Conservation (phyloP, 2,329 filamentous ascomycete species). For the Magnaporthiopsis rhizophila region DNA sequence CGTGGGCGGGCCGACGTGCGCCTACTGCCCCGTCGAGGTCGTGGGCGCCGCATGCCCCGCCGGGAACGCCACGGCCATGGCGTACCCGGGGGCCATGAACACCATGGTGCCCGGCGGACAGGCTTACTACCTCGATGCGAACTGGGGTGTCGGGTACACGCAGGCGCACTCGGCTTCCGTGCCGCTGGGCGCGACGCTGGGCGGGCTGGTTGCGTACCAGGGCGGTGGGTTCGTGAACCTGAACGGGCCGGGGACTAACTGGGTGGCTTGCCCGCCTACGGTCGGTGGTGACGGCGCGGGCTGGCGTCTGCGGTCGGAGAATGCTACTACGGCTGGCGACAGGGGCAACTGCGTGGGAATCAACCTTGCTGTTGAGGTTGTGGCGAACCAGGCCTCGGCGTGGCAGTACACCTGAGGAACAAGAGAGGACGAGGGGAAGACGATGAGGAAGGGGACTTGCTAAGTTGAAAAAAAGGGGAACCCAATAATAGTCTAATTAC, state of each 20-base stretch:
- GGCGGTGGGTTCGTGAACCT: conserved; percentile 25
- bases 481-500: neutral
- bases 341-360: conserved; percentile 17
- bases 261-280: conserved; percentile 21
- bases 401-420: conserved; percentile 5
- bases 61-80: conserved; percentile 20
- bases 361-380: conserved; percentile 20
- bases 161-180: conserved; percentile 25
- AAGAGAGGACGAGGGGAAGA: too few relatives aligned
- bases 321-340: conserved; percentile 16
- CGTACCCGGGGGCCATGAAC: conserved; percentile 18
- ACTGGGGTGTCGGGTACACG: conserved; percentile 23
- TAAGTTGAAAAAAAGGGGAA: too few relatives aligned
- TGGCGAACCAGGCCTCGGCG: neutral
- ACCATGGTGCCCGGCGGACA: conserved; percentile 26
- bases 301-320: conserved; percentile 20
- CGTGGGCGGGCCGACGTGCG: conserved; percentile 20
- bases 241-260: conserved; percentile 22
- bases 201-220: conserved; percentile 21
- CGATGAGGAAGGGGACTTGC: too few relatives aligned
- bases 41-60: conserved; percentile 17
- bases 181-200: conserved; percentile 18
- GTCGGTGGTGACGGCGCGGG: conserved; percentile 14
- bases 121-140: conserved; percentile 20
- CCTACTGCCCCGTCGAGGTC: conserved; percentile 22